Conservation (phyloP, 2,329 filamentous ascomycete genomes). For the Cordyceps cicadae region DNA sequence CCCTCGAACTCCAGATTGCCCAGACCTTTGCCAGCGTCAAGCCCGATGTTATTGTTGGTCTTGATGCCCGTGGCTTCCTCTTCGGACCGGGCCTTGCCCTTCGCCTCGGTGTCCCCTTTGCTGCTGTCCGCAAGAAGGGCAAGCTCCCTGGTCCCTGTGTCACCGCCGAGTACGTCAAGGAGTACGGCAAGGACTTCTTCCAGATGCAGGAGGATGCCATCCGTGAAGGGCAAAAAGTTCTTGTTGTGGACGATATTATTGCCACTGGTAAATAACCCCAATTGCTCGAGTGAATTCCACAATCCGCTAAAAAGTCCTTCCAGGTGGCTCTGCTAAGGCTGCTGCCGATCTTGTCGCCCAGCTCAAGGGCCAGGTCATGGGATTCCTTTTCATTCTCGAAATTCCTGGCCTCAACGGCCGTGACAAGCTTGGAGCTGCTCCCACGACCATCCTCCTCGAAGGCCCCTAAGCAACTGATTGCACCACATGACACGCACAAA, state of each 20-base stretch:
- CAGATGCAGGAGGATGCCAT: constrained; percentile 89
- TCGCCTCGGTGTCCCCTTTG: constrained; percentile 74
- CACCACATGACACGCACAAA: not conserved
- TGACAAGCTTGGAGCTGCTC: constrained; percentile 71
- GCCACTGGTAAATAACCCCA: constrained; percentile 67
- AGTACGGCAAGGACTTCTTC: constrained; percentile 92
- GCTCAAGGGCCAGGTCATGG: constrained; percentile 76
- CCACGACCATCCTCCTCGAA: constrained; percentile 74
- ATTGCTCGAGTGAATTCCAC: not conserved
- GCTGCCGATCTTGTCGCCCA: constrained; percentile 80
- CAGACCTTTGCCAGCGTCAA: constrained; percentile 52
- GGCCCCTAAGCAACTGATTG: constrained; percentile 26
- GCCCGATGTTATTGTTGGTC: constrained; percentile 84
- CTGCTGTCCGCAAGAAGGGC: constrained; percentile 88
- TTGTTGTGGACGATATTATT: constrained; percentile 97
- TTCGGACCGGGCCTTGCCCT: constrained; percentile 87
- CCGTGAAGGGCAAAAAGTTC: constrained; percentile 75
- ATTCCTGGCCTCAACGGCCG: constrained; percentile 88
- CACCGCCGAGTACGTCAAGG: constrained; percentile 84
- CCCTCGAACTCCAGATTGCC: constrained; percentile 74
- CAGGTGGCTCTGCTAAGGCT: constrained; percentile 85
- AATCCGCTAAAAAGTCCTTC: constrained; percentile 2
- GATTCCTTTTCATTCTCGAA: constrained; percentile 93
- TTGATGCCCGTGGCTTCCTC: constrained; percentile 91
- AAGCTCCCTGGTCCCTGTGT: constrained; percentile 88